phyloP scores from a whole-genome alignment of 257 asterid species.

The Datura wrightii region DNA sequence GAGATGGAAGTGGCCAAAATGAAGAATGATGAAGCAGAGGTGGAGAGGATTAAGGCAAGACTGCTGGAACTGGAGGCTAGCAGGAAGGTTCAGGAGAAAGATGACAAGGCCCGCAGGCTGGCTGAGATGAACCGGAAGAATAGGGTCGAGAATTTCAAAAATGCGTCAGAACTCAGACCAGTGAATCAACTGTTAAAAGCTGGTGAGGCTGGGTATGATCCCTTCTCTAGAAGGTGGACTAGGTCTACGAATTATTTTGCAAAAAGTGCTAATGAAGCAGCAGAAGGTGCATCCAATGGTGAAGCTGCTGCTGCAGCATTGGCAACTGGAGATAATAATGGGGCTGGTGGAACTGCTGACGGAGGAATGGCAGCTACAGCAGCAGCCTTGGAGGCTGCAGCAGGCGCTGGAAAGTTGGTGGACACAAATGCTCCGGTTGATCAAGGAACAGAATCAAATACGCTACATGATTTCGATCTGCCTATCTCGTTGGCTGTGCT shows the following conservation, averaged over 20 bases:
- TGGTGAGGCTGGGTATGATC: constrained; percentile 95
- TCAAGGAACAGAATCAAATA: constrained; percentile 71
- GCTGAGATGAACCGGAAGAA: constrained; percentile 94
- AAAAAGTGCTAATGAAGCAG: constrained; percentile 52
- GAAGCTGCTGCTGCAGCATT: constrained; percentile 50
- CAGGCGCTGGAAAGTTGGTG: constrained; percentile 88
- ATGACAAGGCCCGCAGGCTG: constrained; percentile 74
- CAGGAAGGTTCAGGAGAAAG: constrained; percentile 61
- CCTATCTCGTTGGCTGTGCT: constrained; percentile 75
- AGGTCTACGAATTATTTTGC: constrained; percentile 82
- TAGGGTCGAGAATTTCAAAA: constrained; percentile 87
- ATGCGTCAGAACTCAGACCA: constrained; percentile 78
- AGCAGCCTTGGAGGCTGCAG: constrained; percentile 83
- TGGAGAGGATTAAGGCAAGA: constrained; percentile 72
- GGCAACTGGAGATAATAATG: constrained; percentile 39
- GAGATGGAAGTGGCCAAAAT: constrained; percentile 85
- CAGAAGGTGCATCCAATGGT: constrained; percentile 40
- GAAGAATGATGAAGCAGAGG: constrained; percentile 71
- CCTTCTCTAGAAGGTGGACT: constrained; percentile 98
- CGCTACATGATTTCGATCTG: constrained; percentile 71
- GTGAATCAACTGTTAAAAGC: constrained; percentile 63
- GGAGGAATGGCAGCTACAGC: constrained; percentile 68
- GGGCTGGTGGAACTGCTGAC: constrained; percentile 40
- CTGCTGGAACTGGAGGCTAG: constrained; percentile 75
- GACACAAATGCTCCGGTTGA: constrained; percentile 90